phyloP scores from a whole-genome alignment of 306 rosid genomes.

The Inga leiocalycina region DNA sequence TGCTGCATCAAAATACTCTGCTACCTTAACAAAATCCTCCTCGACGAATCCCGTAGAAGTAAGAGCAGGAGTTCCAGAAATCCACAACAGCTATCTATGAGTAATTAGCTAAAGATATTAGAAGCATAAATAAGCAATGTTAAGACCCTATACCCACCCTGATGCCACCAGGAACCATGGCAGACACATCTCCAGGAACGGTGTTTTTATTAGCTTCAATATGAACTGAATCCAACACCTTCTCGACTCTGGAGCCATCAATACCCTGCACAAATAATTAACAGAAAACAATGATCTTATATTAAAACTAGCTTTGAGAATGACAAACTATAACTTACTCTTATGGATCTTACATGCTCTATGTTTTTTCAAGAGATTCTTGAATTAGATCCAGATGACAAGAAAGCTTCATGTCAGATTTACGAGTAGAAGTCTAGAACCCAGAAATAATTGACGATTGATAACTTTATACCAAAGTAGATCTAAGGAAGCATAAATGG shows the following conservation, averaged over 20 bases:
- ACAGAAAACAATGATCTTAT: neutral
- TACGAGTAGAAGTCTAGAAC: neutral
- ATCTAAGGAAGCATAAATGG: neutral
- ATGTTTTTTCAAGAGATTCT: neutral
- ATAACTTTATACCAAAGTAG: neutral
- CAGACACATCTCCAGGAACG: slow-evolving; percentile 98
- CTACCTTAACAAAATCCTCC: slow-evolving; percentile 93
- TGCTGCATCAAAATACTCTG: slow-evolving; percentile 82
- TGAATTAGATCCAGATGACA: neutral
- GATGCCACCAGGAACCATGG: slow-evolving; percentile 99
- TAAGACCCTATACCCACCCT: slow-evolving; percentile 74
- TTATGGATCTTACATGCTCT: slow-evolving; percentile 12
- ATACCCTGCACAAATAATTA: slow-evolving; percentile 59
- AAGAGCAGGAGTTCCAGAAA: slow-evolving; percentile 96
- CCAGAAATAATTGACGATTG: slow-evolving; percentile 4
- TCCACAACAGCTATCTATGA: slow-evolving; percentile 32
- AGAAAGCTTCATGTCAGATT: neutral
- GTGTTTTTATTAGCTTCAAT: slow-evolving; percentile 97
- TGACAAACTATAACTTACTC: neutral
- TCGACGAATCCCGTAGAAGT: slow-evolving; percentile 94
- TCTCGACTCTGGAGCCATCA: slow-evolving; percentile 96
- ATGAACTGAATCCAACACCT: slow-evolving; percentile 87
- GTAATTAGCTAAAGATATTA: slow-evolving; percentile 10
- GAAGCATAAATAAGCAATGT: slow-evolving; percentile 28
- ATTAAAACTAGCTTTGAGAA: slow-evolving; percentile 16